Base-by-base conservation (phyloP, 2,329 filamentous ascomycete genomes). In the Teratosphaeria epicoccoides region DNA sequence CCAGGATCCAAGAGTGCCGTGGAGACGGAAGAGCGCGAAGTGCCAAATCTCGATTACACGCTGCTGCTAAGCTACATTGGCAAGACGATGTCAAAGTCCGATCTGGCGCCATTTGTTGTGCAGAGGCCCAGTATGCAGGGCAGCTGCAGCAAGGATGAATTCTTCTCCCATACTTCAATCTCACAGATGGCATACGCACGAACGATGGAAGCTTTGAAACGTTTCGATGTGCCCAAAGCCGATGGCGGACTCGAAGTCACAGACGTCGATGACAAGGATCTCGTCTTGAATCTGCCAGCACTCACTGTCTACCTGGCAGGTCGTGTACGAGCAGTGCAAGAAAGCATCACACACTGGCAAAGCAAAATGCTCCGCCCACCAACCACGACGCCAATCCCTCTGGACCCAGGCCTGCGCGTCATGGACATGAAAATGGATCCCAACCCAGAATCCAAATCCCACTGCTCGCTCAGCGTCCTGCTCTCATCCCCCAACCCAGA, bases 41-140 rank as follows among this genome's bases (percentile, higher is more conserved):
- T 85, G 0, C 80, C 81, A 0, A 61, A 58, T n/a, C 80, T 94
- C 54, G 87, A 95, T 57, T 79, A 85, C 47, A 74, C 76, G 14
- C 83, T 83, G 52, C 81, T 94, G 1, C 68, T 95, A 7, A 77
- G 80, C 0, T 96, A 96, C 63, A 85, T 97, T 33, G 78, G 85
- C 58, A 78, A 79, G 59, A 69, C 37, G 59, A 67, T 53, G 67
- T 64, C 45, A 7, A 40, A n/a, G 14, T 49, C 47, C 2, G 10
- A 22, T 23, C 14, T 52, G 33, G 47, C 26, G 17, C 46, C 49
- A n/a, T 55, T 57, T 23, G 28, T 52, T 0, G 43, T 24, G 14
- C 28, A 49, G 24, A 22, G 12, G 10, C 45, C 43, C 9, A 46
- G 43, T 17, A 14, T 51, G 17, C 20, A 43, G 10, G 53, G 37